A percentile compares a stretch with the other conserved stretches of the same genome.
phyloP scores from a whole-genome alignment of 306 rosid genomes.

The Trichosanthes truncata region DNA sequence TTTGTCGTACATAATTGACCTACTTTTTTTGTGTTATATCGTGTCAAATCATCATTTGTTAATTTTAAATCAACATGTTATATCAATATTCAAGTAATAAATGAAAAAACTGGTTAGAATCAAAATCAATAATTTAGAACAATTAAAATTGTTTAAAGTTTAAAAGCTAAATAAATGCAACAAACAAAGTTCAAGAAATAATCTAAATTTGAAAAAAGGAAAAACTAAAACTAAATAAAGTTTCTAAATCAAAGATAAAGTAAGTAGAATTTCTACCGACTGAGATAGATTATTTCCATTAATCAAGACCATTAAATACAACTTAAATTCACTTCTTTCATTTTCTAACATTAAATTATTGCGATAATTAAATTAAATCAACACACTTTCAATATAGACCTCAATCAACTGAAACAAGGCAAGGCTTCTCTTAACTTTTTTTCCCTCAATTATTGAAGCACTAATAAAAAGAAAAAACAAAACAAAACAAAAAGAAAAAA shows the following conservation, averaged over 20 bases:
- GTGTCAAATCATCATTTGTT: no score
- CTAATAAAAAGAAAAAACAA: not conserved
- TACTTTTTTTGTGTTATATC: no score
- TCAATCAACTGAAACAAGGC: not conserved
- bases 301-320: not conserved
- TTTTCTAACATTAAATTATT: not conserved
- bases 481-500: not conserved
- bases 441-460: not conserved
- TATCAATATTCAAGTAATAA: no score
- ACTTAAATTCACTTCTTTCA: not conserved
- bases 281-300: not conserved
- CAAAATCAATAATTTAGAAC: no score
- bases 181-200: not conserved
- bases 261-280: not conserved
- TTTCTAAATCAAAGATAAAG: no score
- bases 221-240: not conserved
- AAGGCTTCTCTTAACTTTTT: not conserved
- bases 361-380: not conserved
- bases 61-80: no score
- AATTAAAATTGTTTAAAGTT: not conserved
- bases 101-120: no score
- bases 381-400: not conserved
- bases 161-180: no score
- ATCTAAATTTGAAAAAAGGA: no score
- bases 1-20: no score